These are phyloP conservation scores for Malassezia brasiliensis DNA, from an alignment of 1,284 basidiomycete genomes.

Conservation along the genomic window DNA sequence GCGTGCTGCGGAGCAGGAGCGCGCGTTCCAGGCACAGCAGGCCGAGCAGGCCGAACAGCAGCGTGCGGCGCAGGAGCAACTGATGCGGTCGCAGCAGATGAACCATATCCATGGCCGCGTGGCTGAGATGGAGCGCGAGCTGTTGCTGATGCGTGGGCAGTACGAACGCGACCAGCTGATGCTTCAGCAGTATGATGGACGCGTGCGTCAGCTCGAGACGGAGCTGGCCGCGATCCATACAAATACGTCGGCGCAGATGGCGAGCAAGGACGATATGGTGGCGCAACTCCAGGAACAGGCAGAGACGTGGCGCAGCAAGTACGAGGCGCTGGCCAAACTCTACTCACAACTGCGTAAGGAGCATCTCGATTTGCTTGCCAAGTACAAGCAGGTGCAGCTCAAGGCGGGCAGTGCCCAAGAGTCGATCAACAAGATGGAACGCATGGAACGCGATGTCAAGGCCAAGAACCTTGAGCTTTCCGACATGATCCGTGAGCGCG, in stretches of 20 bases:
- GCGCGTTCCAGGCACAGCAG: conserved; percentile 84
- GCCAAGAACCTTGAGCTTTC: conserved; percentile 95
- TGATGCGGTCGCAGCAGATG: conserved; percentile 64
- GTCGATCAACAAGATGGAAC: conserved; percentile 96
- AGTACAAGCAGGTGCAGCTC: conserved; percentile 94
- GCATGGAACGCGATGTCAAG: conserved; percentile 97
- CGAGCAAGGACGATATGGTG: conserved; percentile 89
- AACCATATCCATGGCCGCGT: conserved; percentile 55
- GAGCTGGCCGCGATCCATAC: conserved; percentile 70
- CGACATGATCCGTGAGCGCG: conserved; percentile 96
- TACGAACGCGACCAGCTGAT: conserved; percentile 97
- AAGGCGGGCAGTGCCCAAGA: conserved; percentile 98
- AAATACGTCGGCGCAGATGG: conserved; percentile 77
- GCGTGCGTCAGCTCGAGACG: conserved; percentile 90
- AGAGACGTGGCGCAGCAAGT: conserved; percentile 93
- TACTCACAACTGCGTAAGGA: conserved; percentile 96
- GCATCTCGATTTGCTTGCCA: conserved; percentile 91
- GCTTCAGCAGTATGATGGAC: conserved; percentile 91
- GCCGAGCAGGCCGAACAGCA: conserved; percentile 78
- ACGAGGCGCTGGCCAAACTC: conserved; percentile 94
- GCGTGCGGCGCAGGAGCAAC: conserved; percentile 75
- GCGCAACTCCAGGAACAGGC: conserved; percentile 94
- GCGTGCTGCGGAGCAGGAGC: conserved; percentile 68
- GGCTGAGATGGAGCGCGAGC: conserved; percentile 76
- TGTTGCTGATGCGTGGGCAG: conserved; percentile 87